Percentiles rank a stretch among this genome's conserved stretches.
phyloP scores from a whole-genome alignment of 2,329 filamentous ascomycete genomes.

The Epichloe bromicola region DNA sequence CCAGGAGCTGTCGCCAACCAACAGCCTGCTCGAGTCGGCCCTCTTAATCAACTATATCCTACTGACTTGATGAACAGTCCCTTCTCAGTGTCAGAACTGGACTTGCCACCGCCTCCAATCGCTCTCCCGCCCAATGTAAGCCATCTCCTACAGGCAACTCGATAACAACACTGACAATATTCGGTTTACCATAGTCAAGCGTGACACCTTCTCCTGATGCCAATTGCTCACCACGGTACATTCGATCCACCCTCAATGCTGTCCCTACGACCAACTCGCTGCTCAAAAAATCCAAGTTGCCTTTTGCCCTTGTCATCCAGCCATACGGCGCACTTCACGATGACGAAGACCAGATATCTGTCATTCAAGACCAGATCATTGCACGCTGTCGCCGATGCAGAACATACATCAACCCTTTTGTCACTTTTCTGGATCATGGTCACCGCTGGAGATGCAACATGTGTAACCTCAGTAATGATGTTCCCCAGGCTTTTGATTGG shows the following conservation, averaged over 20 bases:
- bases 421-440: constrained; percentile 90
- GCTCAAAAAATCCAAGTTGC: constrained; percentile 95
- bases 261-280: constrained; percentile 85
- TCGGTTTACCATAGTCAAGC: constrained; percentile 46
- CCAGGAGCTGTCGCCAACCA: constrained; percentile 22
- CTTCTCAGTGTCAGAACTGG: constrained; percentile 86
- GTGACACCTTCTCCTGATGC: constrained; percentile 83
- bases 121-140: constrained; percentile 84
- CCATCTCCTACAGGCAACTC: constrained; percentile 11
- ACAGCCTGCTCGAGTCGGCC: constrained; percentile 30
- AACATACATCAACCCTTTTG: constrained; percentile 96
- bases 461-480: constrained; percentile 97
- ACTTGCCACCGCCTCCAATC: constrained; percentile 81
- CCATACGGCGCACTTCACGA: constrained; percentile 91
- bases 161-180: constrained; percentile 22
- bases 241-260: constrained; percentile 88
- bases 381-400: constrained; percentile 90
- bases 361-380: constrained; percentile 94
- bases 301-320: constrained; percentile 91
- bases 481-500: constrained; percentile 99
- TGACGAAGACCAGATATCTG: constrained; percentile 76
- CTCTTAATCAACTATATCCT: constrained; percentile 79
- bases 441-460: constrained; percentile 99
- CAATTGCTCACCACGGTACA: constrained; percentile 87
- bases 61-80: constrained; percentile 86